Conservation (phyloP, 2,329 filamentous ascomycete genomes). For the Domatiomyces globalis region DNA sequence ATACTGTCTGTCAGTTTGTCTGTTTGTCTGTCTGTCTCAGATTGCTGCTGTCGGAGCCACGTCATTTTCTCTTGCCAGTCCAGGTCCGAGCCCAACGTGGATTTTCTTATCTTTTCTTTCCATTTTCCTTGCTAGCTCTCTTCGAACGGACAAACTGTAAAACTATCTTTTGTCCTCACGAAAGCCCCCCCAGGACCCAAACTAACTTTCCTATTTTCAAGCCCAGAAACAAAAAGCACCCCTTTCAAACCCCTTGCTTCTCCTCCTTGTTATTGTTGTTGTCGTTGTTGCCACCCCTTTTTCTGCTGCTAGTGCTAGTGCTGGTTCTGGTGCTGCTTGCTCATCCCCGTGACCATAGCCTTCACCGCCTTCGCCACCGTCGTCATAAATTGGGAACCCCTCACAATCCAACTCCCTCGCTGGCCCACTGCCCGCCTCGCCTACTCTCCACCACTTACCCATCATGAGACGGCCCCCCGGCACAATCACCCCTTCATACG, state of each 20-base stretch:
- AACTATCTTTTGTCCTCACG: too few relatives aligned
- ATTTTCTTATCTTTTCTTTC: too few relatives aligned
- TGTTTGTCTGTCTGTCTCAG: too few relatives aligned
- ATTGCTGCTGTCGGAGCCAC: too few relatives aligned
- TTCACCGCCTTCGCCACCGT: slow-evolving; percentile 2
- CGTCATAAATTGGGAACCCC: slow-evolving; percentile 4
- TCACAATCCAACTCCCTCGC: slow-evolving; percentile 9
- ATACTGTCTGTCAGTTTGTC: too few relatives aligned
- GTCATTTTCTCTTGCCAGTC: too few relatives aligned
- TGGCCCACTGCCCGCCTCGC: slow-evolving; percentile 4
- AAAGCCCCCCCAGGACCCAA: too few relatives aligned
- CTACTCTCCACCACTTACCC: slow-evolving; percentile 35
- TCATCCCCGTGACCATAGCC: neutral
- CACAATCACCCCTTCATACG: slow-evolving; percentile 35
- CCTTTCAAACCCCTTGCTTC: neutral
- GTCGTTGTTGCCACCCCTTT: neutral
- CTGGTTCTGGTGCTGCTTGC: neutral
- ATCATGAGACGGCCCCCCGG: slow-evolving; percentile 36
- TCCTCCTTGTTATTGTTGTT: neutral
- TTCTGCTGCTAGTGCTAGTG: neutral
- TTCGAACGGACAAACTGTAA: neutral
- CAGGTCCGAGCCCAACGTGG: too few relatives aligned
- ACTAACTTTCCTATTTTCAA: neutral
- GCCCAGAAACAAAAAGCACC: neutral
- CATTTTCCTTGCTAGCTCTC: too few relatives aligned